Evolutionary conservation across 257 asterid species (phyloP).

Genomic region (Paulownia fortunei): DNA sequence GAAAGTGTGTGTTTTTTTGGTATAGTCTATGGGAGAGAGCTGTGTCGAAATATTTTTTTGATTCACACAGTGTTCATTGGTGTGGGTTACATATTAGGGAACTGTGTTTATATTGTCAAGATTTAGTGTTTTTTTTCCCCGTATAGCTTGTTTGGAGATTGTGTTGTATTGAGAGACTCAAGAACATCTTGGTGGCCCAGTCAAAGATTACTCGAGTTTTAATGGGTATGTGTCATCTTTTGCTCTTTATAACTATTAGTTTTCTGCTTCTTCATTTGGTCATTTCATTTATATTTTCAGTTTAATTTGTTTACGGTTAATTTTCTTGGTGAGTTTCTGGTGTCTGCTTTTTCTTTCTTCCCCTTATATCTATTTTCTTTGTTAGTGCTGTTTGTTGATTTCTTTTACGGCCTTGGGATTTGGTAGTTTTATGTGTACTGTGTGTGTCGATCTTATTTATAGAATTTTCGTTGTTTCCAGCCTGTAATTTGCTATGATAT

Average conservation of each 20-base stretch:
- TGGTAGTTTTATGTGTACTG: constrained; percentile 26
- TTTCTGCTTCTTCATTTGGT: neutral
- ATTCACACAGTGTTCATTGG: constrained; percentile 8
- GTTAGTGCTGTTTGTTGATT: constrained; percentile 23
- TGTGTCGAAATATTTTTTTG: constrained; percentile 13
- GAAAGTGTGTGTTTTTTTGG: constrained; percentile 29
- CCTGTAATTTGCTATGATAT: constrained; percentile 44
- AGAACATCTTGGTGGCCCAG: constrained; percentile 33
- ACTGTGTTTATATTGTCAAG: constrained; percentile 8
- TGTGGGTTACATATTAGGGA: constrained; percentile 6
- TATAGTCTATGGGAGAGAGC: constrained; percentile 3
- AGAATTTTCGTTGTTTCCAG: constrained; percentile 42
- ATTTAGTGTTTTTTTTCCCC: constrained; percentile 8
- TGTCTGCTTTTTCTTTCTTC: neutral
- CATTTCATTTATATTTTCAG: neutral
- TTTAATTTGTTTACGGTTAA: neutral
- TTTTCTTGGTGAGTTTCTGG: constrained; percentile 23
- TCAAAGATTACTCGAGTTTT: constrained; percentile 39
- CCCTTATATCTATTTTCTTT: neutral
- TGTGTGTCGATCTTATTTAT: constrained; percentile 5
- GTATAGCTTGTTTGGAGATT: neutral
- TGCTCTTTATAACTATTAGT: neutral
- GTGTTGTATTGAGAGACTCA: constrained; percentile 32
- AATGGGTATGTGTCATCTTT: constrained; percentile 53
- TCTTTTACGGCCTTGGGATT: constrained; percentile 30